Evolutionary conservation across 2,329 filamentous ascomycete genomes (phyloP).

Genomic region (Exophiala alcalophila): DNA sequence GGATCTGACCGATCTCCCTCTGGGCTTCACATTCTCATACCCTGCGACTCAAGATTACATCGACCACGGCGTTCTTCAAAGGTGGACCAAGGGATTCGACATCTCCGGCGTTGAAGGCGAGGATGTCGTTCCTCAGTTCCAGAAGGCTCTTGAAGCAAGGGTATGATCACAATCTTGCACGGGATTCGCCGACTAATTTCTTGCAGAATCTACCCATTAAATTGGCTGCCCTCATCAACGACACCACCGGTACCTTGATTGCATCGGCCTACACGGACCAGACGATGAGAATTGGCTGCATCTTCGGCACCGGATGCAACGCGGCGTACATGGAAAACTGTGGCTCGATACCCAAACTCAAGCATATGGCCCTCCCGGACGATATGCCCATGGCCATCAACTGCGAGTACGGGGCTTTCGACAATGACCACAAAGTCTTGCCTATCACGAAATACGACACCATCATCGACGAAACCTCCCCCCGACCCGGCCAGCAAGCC

Average conservation of each 20-base stretch:
- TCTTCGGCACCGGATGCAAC: slow-evolving; percentile 97
- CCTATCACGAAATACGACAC: slow-evolving; percentile 82
- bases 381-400: slow-evolving; percentile 91
- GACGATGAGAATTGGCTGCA: slow-evolving; percentile 91
- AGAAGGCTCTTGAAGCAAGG: slow-evolving; percentile 68
- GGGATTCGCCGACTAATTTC: slow-evolving; percentile 7
- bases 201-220: slow-evolving; percentile 58
- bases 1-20: slow-evolving; percentile 61
- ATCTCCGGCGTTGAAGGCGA: slow-evolving; percentile 87
- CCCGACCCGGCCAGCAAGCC: slow-evolving; percentile 86
- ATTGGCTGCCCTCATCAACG: slow-evolving; percentile 89
- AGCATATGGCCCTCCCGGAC: slow-evolving; percentile 80
- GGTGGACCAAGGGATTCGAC: slow-evolving; percentile 98
- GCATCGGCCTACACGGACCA: slow-evolving; percentile 95
- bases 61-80: slow-evolving; percentile 85
- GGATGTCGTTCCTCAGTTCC: slow-evolving; percentile 85
- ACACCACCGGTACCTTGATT: slow-evolving; percentile 94
- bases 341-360: slow-evolving; percentile 88
- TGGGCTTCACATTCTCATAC: slow-evolving; percentile 96
- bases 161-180: slow-evolving; percentile 43
- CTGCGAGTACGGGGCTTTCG: slow-evolving; percentile 96
- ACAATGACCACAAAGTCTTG: slow-evolving; percentile 86
- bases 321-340: slow-evolving; percentile 96
- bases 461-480: slow-evolving; percentile 85
- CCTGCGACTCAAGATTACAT: slow-evolving; percentile 91